Base-by-base conservation (phyloP, 179 eudicot species). In the Spergularia azorica region DNA sequence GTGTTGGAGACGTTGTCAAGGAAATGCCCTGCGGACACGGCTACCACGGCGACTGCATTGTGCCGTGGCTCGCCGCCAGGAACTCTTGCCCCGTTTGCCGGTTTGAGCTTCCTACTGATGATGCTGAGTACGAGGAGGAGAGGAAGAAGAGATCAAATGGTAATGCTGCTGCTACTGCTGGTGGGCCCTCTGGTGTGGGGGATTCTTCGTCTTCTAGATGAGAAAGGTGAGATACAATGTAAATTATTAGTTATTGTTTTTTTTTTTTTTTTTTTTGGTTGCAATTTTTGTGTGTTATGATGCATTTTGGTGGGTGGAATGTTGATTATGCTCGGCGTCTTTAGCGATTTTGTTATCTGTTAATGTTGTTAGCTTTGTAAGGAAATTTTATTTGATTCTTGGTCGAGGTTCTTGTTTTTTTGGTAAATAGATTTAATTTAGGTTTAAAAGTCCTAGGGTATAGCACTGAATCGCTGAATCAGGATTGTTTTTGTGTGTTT, bases 61-160 rank as follows among this genome's bases (percentile, higher is more conserved):
- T 92, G 15, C 93, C 92, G 1, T 94, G 98, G 98, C 79, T 94
- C 9, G 89, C 82, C 46, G 83, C 95, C 0, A 85, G 97, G 76
- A 94, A 94, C 72, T 82, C 95, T 3, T 94, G 98, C 60, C 98
- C 98, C 0, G 93, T 94, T 38, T 94, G 98, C 65, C 86, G 98
- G 77, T 92, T 84, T 39, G 98, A 94, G 90, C 38, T 94, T 82
- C 88, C 88, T 0, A 94, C 95, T 0, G 97, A 92, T 80, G 98
- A 94, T 83, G 54, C 79, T 2, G 98, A 94, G 74, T 94, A 94
- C 26, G 97, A 94, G 78, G 87, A 88, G 79, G 88, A 86, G 68
- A 89, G 77, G 86, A 89, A 78, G 88, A 91, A 76, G 83, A 82
- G 81, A 54, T 18, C 48, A 17, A 7, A 16, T 12, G 39, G 13